phyloP scores from a whole-genome alignment of 768 basidiomycete species.

The Multifurca ochricompacta region DNA sequence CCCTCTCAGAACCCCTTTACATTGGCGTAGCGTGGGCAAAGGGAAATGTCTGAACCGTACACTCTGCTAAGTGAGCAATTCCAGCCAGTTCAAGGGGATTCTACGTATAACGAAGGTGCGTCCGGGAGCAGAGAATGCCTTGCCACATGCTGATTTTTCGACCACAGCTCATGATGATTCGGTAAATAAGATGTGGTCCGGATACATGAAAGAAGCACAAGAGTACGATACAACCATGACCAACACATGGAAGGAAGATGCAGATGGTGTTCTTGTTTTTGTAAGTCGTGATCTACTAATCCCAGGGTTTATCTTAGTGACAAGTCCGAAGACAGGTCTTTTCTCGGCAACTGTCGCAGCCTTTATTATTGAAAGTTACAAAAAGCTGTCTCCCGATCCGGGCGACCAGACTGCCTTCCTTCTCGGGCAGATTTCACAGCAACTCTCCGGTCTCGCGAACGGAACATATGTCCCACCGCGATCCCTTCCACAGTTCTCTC shows the following conservation, averaged over 20 bases:
- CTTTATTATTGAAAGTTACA: constrained; percentile 19
- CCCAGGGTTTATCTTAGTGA: not conserved
- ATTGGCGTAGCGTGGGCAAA: not conserved
- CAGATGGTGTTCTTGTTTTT: constrained; percentile 4
- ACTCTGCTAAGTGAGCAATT: not conserved
- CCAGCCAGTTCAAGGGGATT: not conserved
- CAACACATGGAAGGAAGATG: constrained; percentile 9
- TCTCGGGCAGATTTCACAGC: constrained; percentile 10
- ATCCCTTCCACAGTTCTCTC: not conserved
- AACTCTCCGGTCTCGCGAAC: not conserved
- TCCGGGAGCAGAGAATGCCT: not conserved
- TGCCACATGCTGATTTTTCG: not conserved
- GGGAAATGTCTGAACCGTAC: not conserved
- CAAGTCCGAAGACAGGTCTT: constrained; percentile 16
- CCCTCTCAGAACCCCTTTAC: not conserved
- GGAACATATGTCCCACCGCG: not conserved
- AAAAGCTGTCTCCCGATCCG: constrained; percentile 11
- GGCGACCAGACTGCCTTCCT: not conserved
- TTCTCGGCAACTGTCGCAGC: constrained; percentile 22
- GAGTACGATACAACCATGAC: not conserved
- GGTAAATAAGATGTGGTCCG: constrained; percentile 6
- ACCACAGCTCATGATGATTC: not conserved
- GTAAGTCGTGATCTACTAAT: not conserved
- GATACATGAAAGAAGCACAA: not conserved
- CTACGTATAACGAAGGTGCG: not conserved